Conservation (phyloP, 257 asterid species). For the Capsicum pubescens region DNA sequence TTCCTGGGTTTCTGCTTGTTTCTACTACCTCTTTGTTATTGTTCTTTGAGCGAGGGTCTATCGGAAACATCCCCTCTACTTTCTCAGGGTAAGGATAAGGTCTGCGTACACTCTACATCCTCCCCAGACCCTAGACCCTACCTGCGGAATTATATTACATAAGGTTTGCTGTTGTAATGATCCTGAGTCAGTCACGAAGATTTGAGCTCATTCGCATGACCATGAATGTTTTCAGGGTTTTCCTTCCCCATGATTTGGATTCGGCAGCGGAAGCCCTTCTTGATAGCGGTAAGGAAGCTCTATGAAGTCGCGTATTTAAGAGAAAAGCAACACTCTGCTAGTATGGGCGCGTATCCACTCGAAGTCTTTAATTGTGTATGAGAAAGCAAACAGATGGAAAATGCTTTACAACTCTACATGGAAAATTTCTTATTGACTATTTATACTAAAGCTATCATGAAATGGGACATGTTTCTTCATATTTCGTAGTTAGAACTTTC, state of each 20-base stretch:
- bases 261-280: constrained; percentile 84
- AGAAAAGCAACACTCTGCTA: constrained; percentile 18
- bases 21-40: neutral
- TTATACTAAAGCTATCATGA: neutral
- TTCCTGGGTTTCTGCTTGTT: neutral
- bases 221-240: constrained; percentile 58
- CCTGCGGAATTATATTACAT: neutral
- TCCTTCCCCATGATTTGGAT: constrained; percentile 88
- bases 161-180: neutral
- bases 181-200: neutral
- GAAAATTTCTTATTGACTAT: too few relatives aligned
- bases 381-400: neutral
- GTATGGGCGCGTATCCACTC: neutral
- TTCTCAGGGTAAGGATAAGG: neutral
- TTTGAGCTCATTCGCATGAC: neutral
- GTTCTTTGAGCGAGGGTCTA: neutral
- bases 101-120: neutral
- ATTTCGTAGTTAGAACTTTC: neutral
- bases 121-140: neutral
- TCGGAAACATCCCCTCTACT: neutral
- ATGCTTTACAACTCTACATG: neutral
- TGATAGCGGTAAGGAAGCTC: constrained; percentile 45
- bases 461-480: neutral
- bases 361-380: neutral
- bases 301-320: constrained; percentile 21